phyloP scores from a whole-genome alignment of 108 stramenopile genomes.

The Skeletonema menzelii region DNA sequence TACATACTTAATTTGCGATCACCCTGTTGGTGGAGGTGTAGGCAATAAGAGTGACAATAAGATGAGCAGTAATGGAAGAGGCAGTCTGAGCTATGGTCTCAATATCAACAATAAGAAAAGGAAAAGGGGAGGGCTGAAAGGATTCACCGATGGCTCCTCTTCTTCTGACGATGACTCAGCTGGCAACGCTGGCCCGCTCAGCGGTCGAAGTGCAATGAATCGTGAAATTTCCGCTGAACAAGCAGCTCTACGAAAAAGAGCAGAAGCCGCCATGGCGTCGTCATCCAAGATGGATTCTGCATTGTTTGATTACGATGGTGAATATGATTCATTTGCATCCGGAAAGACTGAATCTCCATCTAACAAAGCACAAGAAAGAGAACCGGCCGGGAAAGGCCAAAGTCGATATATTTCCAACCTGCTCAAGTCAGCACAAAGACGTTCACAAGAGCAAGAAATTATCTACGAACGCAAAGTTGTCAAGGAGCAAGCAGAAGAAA shows the following conservation, averaged over 20 bases:
- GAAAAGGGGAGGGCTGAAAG: conserved; percentile 1
- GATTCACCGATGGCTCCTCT: conserved; percentile 32
- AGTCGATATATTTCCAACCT: conserved; percentile 71
- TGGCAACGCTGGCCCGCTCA: neutral
- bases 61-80: neutral
- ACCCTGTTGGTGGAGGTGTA: no score
- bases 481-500: conserved; percentile 63
- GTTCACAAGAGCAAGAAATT: conserved; percentile 67
- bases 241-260: conserved; percentile 64
- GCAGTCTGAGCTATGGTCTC: conserved; percentile 31
- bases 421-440: conserved; percentile 56
- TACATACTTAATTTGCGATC: no score
- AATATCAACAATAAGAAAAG: conserved; percentile 36
- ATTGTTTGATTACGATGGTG: conserved; percentile 75
- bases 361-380: neutral
- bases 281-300: conserved; percentile 14
- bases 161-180: neutral
- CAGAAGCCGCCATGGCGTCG: conserved; percentile 44
- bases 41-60: no score
- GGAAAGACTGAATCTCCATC: neutral
- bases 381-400: conserved; percentile 23
- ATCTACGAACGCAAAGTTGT: conserved; percentile 67
- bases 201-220: conserved; percentile 51
- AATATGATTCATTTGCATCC: conserved; percentile 58
- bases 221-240: conserved; percentile 68